A percentile compares a stretch with the other conserved stretches of the same genome.
Conservation (phyloP, 805 yeast species). For the Kodamaea sagamina region DNA sequence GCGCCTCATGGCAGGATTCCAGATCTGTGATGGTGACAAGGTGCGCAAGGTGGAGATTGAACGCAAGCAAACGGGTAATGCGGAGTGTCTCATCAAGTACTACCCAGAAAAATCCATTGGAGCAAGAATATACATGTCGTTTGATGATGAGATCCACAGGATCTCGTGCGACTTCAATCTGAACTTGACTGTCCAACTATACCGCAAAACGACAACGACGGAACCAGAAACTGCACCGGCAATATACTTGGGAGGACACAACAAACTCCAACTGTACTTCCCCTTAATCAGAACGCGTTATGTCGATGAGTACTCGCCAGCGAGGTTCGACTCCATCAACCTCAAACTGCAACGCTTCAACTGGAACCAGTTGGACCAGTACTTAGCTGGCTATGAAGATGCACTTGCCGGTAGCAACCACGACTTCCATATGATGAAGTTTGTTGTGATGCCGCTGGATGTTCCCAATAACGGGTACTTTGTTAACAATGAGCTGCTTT, state of each 20-base stretch:
- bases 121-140: constrained; percentile 68
- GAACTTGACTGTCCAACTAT: constrained; percentile 76
- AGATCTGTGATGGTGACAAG: constrained; percentile 73
- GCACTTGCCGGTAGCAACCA: constrained; percentile 55
- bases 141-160: constrained; percentile 85
- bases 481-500: constrained; percentile 59
- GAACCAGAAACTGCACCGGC: background rate
- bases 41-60: constrained; percentile 68
- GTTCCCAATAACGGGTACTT: constrained; percentile 56
- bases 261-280: constrained; percentile 14
- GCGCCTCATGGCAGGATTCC: constrained; percentile 85
- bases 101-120: constrained; percentile 55
- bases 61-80: constrained; percentile 53
- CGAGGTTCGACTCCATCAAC: constrained; percentile 57
- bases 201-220: constrained; percentile 32
- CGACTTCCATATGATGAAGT: constrained; percentile 67
- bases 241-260: constrained; percentile 2
- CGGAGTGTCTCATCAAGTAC: constrained; percentile 57
- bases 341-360: constrained; percentile 59
- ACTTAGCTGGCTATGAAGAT: constrained; percentile 88
- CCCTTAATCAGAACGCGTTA: constrained; percentile 74
- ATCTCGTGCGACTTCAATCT: constrained; percentile 73
- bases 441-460: constrained; percentile 82
- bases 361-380: constrained; percentile 92
- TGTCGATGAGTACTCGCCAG: constrained; percentile 61